Conservation (phyloP, 306 rosid genomes). For the Quercus variabilis region DNA sequence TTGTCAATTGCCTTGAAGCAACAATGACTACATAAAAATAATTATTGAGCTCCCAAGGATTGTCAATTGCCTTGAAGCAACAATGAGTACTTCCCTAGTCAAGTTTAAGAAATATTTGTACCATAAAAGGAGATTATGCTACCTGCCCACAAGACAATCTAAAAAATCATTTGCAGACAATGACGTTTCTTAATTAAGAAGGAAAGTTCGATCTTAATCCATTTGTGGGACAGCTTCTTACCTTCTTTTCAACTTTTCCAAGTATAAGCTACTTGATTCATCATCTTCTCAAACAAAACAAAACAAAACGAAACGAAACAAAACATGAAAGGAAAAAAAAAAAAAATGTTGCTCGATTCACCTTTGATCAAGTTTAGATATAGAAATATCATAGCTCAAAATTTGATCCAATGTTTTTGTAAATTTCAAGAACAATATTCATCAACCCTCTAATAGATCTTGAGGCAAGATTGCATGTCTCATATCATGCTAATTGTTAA, state of each 20-base stretch:
- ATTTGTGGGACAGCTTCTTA: conserved; percentile 10
- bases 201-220: conserved; percentile 8
- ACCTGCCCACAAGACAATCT: conserved; percentile 46
- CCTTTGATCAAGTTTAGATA: conserved; percentile 3
- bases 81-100: conserved; percentile 15
- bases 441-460: not conserved
- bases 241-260: conserved; percentile 16
- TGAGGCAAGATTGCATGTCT: too few relatives aligned
- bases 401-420: not conserved
- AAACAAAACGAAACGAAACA: too few relatives aligned
- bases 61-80: not conserved
- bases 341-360: conserved; percentile 17
- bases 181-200: conserved; percentile 25
- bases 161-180: conserved; percentile 33
- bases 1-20: not conserved
- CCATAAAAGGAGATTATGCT: conserved; percentile 34
- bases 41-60: not conserved
- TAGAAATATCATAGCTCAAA: not conserved
- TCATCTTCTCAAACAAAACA: too few relatives aligned
- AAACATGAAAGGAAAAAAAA: not conserved
- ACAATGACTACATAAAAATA: not conserved
- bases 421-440: not conserved
- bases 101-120: conserved; percentile 29
- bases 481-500: not conserved
- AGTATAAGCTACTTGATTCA: not conserved